phyloP scores from a whole-genome alignment of 164 flowering plant genomes.

The Protea cynaroides region DNA sequence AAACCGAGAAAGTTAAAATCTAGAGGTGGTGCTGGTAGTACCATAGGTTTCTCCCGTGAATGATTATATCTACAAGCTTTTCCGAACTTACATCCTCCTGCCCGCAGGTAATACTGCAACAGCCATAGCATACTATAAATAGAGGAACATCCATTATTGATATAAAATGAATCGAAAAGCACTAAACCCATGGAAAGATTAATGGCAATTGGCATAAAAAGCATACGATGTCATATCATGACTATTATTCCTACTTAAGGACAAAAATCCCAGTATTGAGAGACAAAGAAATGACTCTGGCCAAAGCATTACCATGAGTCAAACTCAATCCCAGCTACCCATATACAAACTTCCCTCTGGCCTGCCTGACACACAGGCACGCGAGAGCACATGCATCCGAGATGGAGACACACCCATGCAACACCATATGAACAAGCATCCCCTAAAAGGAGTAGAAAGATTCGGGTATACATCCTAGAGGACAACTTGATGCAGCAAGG shows the following conservation, averaged over 20 bases:
- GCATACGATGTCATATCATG: too few relatives aligned
- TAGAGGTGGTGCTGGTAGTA: slow-evolving; percentile 28
- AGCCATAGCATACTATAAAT: slow-evolving; percentile 7
- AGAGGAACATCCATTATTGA: background rate
- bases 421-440: background rate
- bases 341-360: too few relatives aligned
- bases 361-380: too few relatives aligned
- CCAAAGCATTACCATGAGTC: too few relatives aligned
- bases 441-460: background rate
- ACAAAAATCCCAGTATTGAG: too few relatives aligned
- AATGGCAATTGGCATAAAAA: background rate
- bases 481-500: too few relatives aligned
- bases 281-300: too few relatives aligned
- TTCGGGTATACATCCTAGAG: too few relatives aligned
- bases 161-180: background rate
- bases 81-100: slow-evolving; percentile 84
- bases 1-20: slow-evolving; percentile 79
- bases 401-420: too few relatives aligned
- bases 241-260: background rate
- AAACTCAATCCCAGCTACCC: too few relatives aligned
- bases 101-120: slow-evolving; percentile 67
- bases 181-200: background rate
- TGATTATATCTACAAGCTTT: slow-evolving; percentile 70
- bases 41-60: slow-evolving; percentile 32
- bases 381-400: too few relatives aligned